Percentiles rank a stretch among this genome's conserved stretches.
Evolutionary conservation across 1,284 basidiomycete genomes (phyloP).

Genomic region (Sutorius eximius): DNA sequence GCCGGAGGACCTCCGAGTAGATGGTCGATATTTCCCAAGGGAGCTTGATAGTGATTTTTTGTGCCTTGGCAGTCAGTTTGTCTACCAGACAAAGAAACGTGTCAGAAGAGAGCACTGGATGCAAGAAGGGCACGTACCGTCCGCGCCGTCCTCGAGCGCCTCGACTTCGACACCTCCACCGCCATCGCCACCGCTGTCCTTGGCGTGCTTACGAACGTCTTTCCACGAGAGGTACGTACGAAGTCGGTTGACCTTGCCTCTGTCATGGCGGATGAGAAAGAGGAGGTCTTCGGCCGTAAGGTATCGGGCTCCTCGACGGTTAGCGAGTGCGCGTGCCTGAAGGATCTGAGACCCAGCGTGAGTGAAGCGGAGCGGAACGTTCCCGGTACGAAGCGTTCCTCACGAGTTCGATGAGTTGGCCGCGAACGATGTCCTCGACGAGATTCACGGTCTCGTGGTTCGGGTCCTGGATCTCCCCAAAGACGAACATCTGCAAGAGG

Average conservation of each 20-base stretch:
- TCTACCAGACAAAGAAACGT: slow-evolving; percentile 43
- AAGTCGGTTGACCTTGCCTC: slow-evolving; percentile 91
- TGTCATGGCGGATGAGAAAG: slow-evolving; percentile 93
- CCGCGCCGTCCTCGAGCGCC: slow-evolving; percentile 72
- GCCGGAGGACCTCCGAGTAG: slow-evolving; percentile 80
- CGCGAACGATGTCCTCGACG: slow-evolving; percentile 94
- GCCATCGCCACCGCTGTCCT: slow-evolving; percentile 79
- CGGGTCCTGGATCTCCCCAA: slow-evolving; percentile 92
- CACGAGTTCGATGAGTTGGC: slow-evolving; percentile 92
- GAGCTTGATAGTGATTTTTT: slow-evolving; percentile 92
- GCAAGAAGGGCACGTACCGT: slow-evolving; percentile 45
- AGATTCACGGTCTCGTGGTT: slow-evolving; percentile 85
- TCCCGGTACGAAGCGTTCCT: slow-evolving; percentile 20
- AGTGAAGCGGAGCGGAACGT: neutral
- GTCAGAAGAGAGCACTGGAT: neutral
- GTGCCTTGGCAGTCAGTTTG: slow-evolving; percentile 79
- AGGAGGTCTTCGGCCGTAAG: slow-evolving; percentile 94
- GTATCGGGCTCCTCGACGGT: slow-evolving; percentile 79
- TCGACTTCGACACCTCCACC: slow-evolving; percentile 82
- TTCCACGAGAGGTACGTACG: slow-evolving; percentile 98
- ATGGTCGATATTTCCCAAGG: slow-evolving; percentile 96
- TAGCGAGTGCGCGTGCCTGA: slow-evolving; percentile 84
- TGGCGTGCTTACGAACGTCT: slow-evolving; percentile 94
- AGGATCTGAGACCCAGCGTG: slow-evolving; percentile 61
- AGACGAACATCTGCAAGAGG: slow-evolving; percentile 86